Evolutionary conservation across 306 rosid species (phyloP).

Genomic region (Geum urbanum): DNA sequence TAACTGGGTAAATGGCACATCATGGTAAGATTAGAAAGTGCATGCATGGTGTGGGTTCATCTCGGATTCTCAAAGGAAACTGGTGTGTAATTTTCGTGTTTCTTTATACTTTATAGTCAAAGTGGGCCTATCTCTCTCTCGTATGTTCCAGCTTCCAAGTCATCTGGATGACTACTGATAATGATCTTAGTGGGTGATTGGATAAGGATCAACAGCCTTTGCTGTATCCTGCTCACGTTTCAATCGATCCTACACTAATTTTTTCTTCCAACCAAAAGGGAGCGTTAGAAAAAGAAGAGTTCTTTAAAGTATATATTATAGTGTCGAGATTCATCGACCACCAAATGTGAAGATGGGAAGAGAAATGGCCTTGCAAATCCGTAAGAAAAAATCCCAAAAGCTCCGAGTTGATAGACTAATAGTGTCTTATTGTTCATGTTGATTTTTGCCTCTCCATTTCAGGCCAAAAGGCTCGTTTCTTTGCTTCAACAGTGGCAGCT

Average conservation of each 20-base stretch:
- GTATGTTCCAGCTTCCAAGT: not conserved
- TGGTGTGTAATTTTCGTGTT: no score
- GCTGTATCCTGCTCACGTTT: not conserved
- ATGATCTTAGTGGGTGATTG: not conserved
- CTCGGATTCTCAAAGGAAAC: no score
- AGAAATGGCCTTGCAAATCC: slow-evolving; percentile 51
- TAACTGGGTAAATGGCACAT: no score
- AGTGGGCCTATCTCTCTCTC: not conserved
- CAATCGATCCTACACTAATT: not conserved
- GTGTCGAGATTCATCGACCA: not conserved
- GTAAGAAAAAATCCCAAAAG: slow-evolving; percentile 34
- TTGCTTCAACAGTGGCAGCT: slow-evolving; percentile 35
- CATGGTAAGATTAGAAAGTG: no score
- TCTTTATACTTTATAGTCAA: no score
- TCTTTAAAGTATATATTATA: not conserved
- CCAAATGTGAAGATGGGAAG: slow-evolving; percentile 23
- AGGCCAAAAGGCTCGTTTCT: slow-evolving; percentile 47
- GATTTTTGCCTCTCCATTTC: not conserved
- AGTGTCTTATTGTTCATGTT: not conserved
- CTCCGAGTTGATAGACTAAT: no score
- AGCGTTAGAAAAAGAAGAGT: not conserved
- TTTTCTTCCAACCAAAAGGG: not conserved
- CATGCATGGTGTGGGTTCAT: no score
- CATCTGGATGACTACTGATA: not conserved
- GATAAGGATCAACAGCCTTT: slow-evolving; percentile 14